Base-by-base conservation (phyloP, 148 eudicot genomes). In the Hydrangea macrophylla region DNA sequence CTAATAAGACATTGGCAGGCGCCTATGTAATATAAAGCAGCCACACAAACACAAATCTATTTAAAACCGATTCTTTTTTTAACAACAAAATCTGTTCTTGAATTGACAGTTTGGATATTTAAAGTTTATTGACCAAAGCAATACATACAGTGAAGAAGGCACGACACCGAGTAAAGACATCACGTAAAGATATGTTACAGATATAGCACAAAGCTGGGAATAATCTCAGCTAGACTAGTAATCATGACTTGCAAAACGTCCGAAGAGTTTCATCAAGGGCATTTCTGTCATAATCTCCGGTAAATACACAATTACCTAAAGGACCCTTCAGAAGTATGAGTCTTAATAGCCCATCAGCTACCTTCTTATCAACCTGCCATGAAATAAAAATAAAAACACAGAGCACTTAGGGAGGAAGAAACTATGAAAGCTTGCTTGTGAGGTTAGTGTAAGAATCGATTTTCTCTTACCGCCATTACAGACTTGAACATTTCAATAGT, bases 291-390 rank as follows among this genome's bases (percentile, higher is more conserved):
- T 85, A 95, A 39, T 91, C 97, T 4, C 93, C 92, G 5, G 97
- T 95, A 64, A 95, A 95, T 23, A 95, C 94, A 48, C 99, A 95
- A 55, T 84, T 87, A 30, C 97, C 99, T 15, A 95, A 68, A 12
- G 96, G 86, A 61, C 99, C 97, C 75, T 91, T 89, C 79, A 95
- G 62, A 59, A 95, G 99, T 65, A 95, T 91, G 77, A 95, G 97
- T 74, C 99, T 82, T 69, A 95, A 77, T 68, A 84, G 83, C 31
- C 99, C 99, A 75, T 95, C 96, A 17, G 97, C 99, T 48, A 95
- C 99, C 83, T 95, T 95, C 81, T 95, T 95, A 80, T 95, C 97
- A 64, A 95, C 96, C 99, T 95, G 83, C 69, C 23, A 45, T 64
- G 6, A 65, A 71, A 55, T 2, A 70, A n/a, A n/a, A n/a, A n/a